Conservation (phyloP, 2,329 filamentous ascomycete genomes). For the Ophiocordyceps camponoti-saundersi region DNA sequence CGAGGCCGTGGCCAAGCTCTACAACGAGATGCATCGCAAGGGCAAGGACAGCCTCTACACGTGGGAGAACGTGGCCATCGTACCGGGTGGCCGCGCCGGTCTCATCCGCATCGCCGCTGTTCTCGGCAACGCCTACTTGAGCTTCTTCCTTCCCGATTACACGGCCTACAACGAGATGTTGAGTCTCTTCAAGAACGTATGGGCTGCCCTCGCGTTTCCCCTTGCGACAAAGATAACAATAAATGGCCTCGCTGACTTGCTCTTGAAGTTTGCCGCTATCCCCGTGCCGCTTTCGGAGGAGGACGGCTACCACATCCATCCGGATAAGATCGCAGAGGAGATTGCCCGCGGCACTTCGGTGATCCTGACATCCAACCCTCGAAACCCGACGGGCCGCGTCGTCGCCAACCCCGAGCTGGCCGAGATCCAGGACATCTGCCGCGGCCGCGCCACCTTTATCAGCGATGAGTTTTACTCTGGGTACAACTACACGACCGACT, state of each 20-base stretch:
- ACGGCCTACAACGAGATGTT: slow-evolving; percentile 98
- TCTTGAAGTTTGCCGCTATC: slow-evolving; percentile 57
- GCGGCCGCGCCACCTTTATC: slow-evolving; percentile 77
- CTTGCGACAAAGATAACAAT: not conserved
- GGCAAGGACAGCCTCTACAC: slow-evolving; percentile 82
- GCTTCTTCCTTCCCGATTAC: slow-evolving; percentile 91
- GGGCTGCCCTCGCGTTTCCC: slow-evolving; percentile 8
- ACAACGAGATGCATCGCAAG: slow-evolving; percentile 83
- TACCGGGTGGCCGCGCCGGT: slow-evolving; percentile 81
- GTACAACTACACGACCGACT: slow-evolving; percentile 89
- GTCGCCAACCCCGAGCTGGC: slow-evolving; percentile 71
- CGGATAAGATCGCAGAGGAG: slow-evolving; percentile 83
- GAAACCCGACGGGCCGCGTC: slow-evolving; percentile 85
- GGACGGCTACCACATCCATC: slow-evolving; percentile 85
- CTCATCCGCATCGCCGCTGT: slow-evolving; percentile 91
- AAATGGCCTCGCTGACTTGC: not conserved
- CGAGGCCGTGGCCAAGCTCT: slow-evolving; percentile 76
- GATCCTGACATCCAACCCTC: slow-evolving; percentile 85
- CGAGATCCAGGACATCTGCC: slow-evolving; percentile 84
- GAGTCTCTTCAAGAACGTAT: slow-evolving; percentile 75
- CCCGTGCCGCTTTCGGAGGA: slow-evolving; percentile 70
- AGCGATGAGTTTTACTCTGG: slow-evolving; percentile 95
- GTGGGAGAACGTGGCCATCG: slow-evolving; percentile 95
- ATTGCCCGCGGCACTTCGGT: slow-evolving; percentile 75
- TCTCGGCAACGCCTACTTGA: slow-evolving; percentile 78